A percentile compares a stretch with the other conserved stretches of the same genome.
Evolutionary conservation across 23 red algal species (phyloP).

Genomic region (Gracilaria vermiculophylla): DNA sequence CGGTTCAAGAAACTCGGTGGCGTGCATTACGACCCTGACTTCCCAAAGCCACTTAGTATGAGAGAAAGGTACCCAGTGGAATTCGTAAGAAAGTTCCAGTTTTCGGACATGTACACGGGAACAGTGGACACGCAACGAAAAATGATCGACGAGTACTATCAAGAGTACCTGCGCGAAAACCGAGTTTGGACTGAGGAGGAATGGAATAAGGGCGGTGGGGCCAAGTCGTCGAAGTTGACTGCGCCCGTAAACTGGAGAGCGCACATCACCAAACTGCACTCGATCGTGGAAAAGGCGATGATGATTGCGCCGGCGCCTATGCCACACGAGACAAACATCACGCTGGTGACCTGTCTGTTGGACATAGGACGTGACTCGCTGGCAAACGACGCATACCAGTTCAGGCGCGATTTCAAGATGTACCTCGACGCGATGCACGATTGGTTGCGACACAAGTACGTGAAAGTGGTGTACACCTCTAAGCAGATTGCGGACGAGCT

Average conservation of each 20-base stretch:
- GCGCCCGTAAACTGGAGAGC: constrained; percentile 35
- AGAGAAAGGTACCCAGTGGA: constrained; percentile 65
- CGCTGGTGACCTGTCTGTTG: constrained; percentile 53
- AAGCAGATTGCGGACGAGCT: constrained; percentile 40
- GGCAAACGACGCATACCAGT: constrained; percentile 40
- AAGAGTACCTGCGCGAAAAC: constrained; percentile 17
- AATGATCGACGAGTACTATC: constrained; percentile 49
- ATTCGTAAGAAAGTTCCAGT: constrained; percentile 65
- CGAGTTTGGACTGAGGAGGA: constrained; percentile 35
- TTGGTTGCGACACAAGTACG: constrained; percentile 56
- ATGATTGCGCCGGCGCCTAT: constrained; percentile 31
- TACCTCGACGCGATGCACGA: constrained; percentile 57
- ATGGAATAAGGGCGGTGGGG: constrained; percentile 31
- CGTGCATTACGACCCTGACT: constrained; percentile 47
- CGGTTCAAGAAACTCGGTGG: constrained; percentile 59
- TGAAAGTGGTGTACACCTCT: constrained; percentile 65
- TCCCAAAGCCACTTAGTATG: constrained; percentile 3
- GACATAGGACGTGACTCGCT: constrained; percentile 48
- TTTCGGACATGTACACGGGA: constrained; percentile 25
- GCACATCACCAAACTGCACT: constrained; percentile 53
- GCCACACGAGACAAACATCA: constrained; percentile 62
- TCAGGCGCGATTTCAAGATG: constrained; percentile 62
- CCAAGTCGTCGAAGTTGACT: neutral
- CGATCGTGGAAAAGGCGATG: constrained; percentile 58
- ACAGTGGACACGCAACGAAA: constrained; percentile 30